Evolutionary conservation across 2,329 filamentous ascomycete genomes (phyloP), one percentile per base, ranked within the genome.

Genomic region (Fusarium sp.): DNA sequence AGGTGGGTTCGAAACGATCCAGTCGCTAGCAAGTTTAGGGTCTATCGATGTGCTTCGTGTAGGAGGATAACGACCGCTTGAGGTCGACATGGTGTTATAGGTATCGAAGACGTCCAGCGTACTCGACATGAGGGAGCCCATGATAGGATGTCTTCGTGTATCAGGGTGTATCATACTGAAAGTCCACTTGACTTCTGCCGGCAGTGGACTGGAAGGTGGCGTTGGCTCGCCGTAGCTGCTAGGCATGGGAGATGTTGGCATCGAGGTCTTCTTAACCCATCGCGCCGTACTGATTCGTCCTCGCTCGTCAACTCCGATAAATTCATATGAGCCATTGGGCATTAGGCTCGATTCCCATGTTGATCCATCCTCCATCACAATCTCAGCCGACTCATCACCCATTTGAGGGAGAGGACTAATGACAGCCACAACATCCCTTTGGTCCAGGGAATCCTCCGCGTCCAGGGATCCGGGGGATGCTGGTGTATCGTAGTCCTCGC

Each of bases 161-260:
- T 86, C 86, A 0, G 91, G 88, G 71, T 92, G 88, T 73, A 95
- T 89, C 66, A 93, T 88, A 80, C 91, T 93, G 77, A 95, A 95
- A 11, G 89, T 93, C 81, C 90, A 94, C 75, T 88, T 89, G 60
- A 80, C 82, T 48, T 88, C 86, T 2, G 75, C 65, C 4, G 78
- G 69, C 1, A 73, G 48, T 14, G 72, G 72, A 42, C 70, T 75
- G 9, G 66, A 71, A 5, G 77, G 66, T 5, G 77, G 65, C 9
- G 68, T 65, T 18, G 69, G 59, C 58, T 68, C 70, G 48, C 71
- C 69, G 53, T 72, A 60, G 28, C 61, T 49, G 32, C 56, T 68
- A 11, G 61, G 53, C 21, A 61, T 55, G n/a, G 74, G 69, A 20
- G 59, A 68, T 4, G 67, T 56, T 14, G 69, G 56, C 3, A 76